Percentiles rank a stretch among this genome's conserved stretches.
Conservation (phyloP, 352 stramenopile genomes). For the Phytopythium kandeliae region DNA sequence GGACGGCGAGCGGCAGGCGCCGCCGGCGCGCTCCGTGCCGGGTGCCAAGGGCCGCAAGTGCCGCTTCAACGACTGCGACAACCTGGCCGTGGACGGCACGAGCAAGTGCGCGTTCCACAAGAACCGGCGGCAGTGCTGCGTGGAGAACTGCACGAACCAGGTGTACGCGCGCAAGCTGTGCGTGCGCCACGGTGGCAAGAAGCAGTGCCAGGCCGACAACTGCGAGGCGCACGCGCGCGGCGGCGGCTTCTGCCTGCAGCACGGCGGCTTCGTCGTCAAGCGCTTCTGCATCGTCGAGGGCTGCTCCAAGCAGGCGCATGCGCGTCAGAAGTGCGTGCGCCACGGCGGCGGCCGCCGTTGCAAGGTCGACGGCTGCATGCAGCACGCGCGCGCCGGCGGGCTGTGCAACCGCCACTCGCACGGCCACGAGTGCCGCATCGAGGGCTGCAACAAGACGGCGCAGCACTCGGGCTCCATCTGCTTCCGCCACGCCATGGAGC, state of each 20-base stretch:
- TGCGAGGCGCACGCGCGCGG: constrained; percentile 72
- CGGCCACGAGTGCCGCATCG: constrained; percentile 65
- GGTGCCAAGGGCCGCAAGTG: constrained; percentile 51
- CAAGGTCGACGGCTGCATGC: constrained; percentile 69
- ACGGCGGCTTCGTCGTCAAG: constrained; percentile 78
- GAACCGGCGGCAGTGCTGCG: constrained; percentile 74
- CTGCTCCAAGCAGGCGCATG: constrained; percentile 73
- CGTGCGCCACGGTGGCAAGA: constrained; percentile 76
- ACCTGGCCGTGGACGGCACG: constrained; percentile 60
- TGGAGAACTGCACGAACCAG: constrained; percentile 80
- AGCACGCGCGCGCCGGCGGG: constrained; percentile 62
- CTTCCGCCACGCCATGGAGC: constrained; percentile 72
- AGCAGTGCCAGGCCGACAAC: constrained; percentile 68
- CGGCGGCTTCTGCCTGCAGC: constrained; percentile 68
- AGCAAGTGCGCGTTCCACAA: constrained; percentile 82
- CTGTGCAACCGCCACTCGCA: constrained; percentile 76
- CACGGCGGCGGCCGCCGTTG: constrained; percentile 65
- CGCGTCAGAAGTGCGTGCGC: constrained; percentile 69
- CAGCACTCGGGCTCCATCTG: constrained; percentile 75
- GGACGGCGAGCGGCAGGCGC: constrained; percentile 4
- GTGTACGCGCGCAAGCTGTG: constrained; percentile 80
- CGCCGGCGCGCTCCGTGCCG: constrained; percentile 6
- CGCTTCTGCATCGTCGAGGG: constrained; percentile 79
- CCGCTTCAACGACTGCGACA: constrained; percentile 80
- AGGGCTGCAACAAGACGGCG: constrained; percentile 76